Evolutionary conservation across 148 eudicot genomes (phyloP).

Genomic region (Camellia lanceoleosa): DNA sequence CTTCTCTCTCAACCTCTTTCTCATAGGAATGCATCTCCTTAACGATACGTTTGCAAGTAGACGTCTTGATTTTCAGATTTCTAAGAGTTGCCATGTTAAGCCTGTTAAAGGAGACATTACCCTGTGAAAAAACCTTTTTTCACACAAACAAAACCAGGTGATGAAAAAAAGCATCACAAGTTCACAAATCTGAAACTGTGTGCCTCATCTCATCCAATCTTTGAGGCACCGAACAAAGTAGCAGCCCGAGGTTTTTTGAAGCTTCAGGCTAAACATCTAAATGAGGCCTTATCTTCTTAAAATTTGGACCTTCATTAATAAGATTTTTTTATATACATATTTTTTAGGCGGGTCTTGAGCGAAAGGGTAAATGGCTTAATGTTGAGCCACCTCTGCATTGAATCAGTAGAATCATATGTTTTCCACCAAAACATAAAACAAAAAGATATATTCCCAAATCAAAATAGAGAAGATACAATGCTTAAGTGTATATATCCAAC

Average conservation of each 20-base stretch:
- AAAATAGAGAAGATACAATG: not conserved
- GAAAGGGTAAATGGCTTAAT: no score
- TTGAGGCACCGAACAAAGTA: no score
- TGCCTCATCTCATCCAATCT: no score
- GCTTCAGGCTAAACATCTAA: no score
- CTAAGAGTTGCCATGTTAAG: slow-evolving; percentile 64
- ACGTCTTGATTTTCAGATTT: slow-evolving; percentile 90
- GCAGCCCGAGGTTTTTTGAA: no score
- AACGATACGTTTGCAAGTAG: slow-evolving; percentile 80
- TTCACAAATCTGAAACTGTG: not conserved
- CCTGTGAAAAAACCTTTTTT: not conserved
- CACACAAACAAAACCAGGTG: not conserved
- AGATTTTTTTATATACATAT: no score
- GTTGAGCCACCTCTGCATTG: no score
- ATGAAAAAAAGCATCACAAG: not conserved
- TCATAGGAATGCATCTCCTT: slow-evolving; percentile 88
- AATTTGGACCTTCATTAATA: no score
- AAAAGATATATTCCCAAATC: not conserved
- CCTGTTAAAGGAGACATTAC: slow-evolving; percentile 1
- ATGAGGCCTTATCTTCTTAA: no score
- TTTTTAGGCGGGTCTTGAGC: no score
- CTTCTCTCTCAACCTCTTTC: slow-evolving; percentile 91
- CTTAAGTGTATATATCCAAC: not conserved
- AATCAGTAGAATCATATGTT: not conserved
- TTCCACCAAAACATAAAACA: not conserved